These are phyloP conservation scores for Colletotrichum paranaense DNA, from an alignment of 2,329 filamentous ascomycete species.

Conservation along the genomic window DNA sequence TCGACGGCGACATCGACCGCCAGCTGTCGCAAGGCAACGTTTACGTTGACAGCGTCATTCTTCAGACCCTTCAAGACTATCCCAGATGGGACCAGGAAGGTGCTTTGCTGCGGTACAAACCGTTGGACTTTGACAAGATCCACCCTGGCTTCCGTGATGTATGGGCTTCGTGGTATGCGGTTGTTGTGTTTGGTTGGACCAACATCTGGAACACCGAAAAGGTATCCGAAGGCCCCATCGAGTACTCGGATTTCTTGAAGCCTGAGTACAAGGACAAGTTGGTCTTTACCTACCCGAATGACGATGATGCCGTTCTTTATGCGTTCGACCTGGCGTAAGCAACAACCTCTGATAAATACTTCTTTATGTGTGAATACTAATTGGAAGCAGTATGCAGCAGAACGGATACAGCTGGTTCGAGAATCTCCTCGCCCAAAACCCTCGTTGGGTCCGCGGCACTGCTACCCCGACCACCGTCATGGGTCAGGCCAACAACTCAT, in stretches of 20 bases:
- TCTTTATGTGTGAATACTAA: background rate
- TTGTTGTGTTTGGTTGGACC: conserved; percentile 51
- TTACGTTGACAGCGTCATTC: conserved; percentile 56
- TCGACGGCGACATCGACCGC: conserved; percentile 58
- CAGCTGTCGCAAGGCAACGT: conserved; percentile 52
- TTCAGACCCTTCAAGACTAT: conserved; percentile 65
- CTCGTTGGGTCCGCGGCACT: conserved; percentile 64
- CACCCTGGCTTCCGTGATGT: conserved; percentile 50
- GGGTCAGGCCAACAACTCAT: conserved; percentile 40
- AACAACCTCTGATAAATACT: background rate
- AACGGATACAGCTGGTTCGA: conserved; percentile 61
- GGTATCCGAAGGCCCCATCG: conserved; percentile 45
- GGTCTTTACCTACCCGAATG: conserved; percentile 66
- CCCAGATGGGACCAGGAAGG: conserved; percentile 61
- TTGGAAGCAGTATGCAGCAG: conserved; percentile 46
- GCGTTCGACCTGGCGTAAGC: conserved; percentile 61
- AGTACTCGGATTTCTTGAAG: conserved; percentile 56
- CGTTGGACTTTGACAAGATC: conserved; percentile 56
- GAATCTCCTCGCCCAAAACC: conserved; percentile 57
- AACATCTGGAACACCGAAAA: conserved; percentile 51
- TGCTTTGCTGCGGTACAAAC: conserved; percentile 60
- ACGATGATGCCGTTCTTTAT: conserved; percentile 66
- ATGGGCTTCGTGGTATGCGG: conserved; percentile 53
- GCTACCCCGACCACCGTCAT: conserved; percentile 53
- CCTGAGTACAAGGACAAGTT: conserved; percentile 65